These are phyloP conservation scores for Pyrus hybrid DNA, from an alignment of 331 rosid genomes.

Conservation along the genomic window DNA sequence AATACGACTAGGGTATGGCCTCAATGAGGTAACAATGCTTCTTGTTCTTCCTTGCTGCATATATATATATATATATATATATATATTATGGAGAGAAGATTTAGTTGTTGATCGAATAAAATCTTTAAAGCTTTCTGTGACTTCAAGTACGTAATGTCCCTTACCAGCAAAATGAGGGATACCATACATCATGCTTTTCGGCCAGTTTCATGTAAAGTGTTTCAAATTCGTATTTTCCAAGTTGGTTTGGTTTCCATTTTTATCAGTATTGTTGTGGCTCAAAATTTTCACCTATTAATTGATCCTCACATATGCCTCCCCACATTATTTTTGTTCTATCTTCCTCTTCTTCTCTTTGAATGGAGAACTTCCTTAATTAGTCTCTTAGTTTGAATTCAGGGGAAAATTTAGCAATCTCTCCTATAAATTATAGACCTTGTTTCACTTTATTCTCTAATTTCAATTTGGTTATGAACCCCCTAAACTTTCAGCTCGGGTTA, in stretches of 20 bases:
- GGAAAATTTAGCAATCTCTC: too few relatives aligned
- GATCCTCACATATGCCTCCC: not conserved
- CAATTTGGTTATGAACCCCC: not conserved
- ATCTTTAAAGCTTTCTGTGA: slow-evolving; percentile 39
- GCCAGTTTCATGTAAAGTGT: slow-evolving; percentile 8
- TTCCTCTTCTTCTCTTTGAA: not conserved
- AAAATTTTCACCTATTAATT: not conserved
- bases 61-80: too few relatives aligned
- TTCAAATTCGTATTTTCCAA: not conserved
- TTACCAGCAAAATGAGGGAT: slow-evolving; percentile 32
- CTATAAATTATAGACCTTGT: too few relatives aligned
- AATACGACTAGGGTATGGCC: not conserved
- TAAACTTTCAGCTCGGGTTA: not conserved
- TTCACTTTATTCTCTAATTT: not conserved
- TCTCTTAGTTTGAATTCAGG: not conserved
- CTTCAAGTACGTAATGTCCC: slow-evolving; percentile 43
- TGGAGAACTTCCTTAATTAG: not conserved
- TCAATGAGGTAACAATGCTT: slow-evolving; percentile 8
- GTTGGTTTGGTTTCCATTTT: slow-evolving; percentile 9
- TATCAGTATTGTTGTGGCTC: not conserved
- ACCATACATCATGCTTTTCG: slow-evolving; percentile 15
- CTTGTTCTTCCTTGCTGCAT: not conserved
- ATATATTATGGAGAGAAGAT: slow-evolving; percentile 1
- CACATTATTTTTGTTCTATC: not conserved
- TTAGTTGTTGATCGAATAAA: slow-evolving; percentile 36